Base-by-base conservation (phyloP, 768 basidiomycete species). In the Lepiota venenata region DNA sequence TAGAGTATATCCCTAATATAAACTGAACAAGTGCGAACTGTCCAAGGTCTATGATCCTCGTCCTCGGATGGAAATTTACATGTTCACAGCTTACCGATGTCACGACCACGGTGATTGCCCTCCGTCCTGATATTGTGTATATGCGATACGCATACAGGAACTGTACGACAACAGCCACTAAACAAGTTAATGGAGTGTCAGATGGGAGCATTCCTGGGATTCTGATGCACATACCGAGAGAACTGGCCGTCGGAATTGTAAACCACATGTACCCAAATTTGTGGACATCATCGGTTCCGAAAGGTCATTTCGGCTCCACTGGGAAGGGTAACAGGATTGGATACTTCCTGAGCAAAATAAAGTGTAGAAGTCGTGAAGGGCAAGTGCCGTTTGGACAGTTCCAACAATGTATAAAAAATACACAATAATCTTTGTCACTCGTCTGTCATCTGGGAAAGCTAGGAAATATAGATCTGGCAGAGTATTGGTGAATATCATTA, bases 71-170 rank as follows among this genome's bases (percentile, higher is more conserved):
- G 32, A 9, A 32, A 32, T 4, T n/a, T n/a, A n/a, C 27, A 29
- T 29, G 2, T 6, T 32, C 14, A 18, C 6, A 27, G 47, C 52
- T 40, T 15, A 54, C 52, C 27, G 37, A 25, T 15, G 10, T 11
- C 14, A 54, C 29, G n/a, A 35, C 15, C 15, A 18, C 36, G 12
- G 43, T 39, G 45, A 40, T 18, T 5, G 47, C 4, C n/a, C 29
- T 54, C 3, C 18, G 35, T 7, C 37, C 38, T 14, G 52, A 40
- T 10, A 54, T 39, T 2, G 15, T 35, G 32, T 54, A 40, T 10
- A 54, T 54, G 5, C 45, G 52, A 15, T 54, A 27, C 27, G 45
- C 52, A 39, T 47, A 54, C 18, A 47, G 40, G 6, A 29, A 9
- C 12, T 54, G 52, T 6, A 45, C 32, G 1, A 40, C 45, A 4